Conservation (phyloP, 2,329 filamentous ascomycete species). For the Clarireedia sp. region DNA sequence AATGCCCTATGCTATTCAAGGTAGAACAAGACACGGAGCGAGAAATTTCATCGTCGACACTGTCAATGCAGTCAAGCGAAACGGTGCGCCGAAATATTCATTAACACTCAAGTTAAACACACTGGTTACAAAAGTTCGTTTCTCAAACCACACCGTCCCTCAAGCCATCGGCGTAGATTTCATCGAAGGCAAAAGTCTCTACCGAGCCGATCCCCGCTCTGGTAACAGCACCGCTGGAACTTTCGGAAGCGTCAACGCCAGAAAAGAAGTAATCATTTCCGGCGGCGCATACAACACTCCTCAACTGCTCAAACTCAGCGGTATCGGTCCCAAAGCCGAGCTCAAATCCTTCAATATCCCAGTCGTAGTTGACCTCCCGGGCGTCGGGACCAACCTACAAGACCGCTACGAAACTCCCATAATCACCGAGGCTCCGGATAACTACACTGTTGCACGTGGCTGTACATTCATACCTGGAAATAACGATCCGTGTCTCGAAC, state of each 20-base stretch:
- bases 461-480: constrained; percentile 29
- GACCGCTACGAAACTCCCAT: constrained; percentile 44
- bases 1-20: constrained; percentile 19
- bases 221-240: constrained; percentile 20
- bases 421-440: constrained; percentile 34
- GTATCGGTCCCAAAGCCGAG: constrained; percentile 35
- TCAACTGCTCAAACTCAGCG: constrained; percentile 39
- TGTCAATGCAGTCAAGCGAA: constrained; percentile 13
- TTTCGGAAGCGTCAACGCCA: constrained; percentile 15
- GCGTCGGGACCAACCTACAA: constrained; percentile 54
- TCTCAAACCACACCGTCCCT: constrained; percentile 18
- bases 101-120: constrained; percentile 10
- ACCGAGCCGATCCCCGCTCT: constrained; percentile 35
- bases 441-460: constrained; percentile 32
- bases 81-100: constrained; percentile 13
- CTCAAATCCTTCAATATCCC: constrained; percentile 37
- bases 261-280: constrained; percentile 38
- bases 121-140: constrained; percentile 33
- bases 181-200: constrained; percentile 34
- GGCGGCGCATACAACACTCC: constrained; percentile 41
- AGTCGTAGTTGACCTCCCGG: constrained; percentile 48
- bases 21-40: constrained; percentile 17
- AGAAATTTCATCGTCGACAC: constrained; percentile 23
- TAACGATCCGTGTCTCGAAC: constrained; percentile 32
- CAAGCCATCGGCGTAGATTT: constrained; percentile 36